Evolutionary conservation across 2,329 filamentous ascomycete species (phyloP).

Genomic region (Colletotrichum noveboracense): DNA sequence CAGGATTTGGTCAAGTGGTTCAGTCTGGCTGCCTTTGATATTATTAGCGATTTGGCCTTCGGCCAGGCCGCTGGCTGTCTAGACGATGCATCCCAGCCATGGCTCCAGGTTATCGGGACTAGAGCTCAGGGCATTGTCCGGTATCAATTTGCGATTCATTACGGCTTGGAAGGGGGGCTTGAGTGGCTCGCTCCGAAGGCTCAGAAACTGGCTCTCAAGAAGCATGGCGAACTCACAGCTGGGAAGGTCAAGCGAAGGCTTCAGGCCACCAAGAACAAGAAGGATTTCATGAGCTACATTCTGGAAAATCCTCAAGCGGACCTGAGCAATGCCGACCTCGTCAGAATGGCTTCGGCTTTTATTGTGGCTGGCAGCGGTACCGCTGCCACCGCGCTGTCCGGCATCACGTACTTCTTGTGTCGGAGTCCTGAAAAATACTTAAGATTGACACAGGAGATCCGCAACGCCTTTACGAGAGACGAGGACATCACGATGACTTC

Average conservation of each 20-base stretch:
- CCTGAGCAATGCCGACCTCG: neutral
- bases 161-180: neutral
- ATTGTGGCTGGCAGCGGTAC: slow-evolving; percentile 48
- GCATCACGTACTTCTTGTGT: slow-evolving; percentile 43
- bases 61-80: slow-evolving; percentile 47
- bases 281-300: slow-evolving; percentile 10
- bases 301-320: neutral
- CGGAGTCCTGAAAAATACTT: slow-evolving; percentile 31
- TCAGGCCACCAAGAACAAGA: neutral
- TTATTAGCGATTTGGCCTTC: slow-evolving; percentile 51
- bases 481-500: slow-evolving; percentile 29
- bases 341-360: slow-evolving; percentile 21
- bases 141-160: slow-evolving; percentile 9
- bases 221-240: neutral
- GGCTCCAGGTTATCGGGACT: slow-evolving; percentile 10
- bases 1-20: slow-evolving; percentile 36
- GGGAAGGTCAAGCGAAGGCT: slow-evolving; percentile 4
- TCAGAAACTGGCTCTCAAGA: neutral
- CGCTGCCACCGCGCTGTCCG: slow-evolving; percentile 46
- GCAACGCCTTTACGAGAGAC: slow-evolving; percentile 20
- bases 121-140: slow-evolving; percentile 1
- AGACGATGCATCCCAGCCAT: slow-evolving; percentile 24
- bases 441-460: slow-evolving; percentile 34
- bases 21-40: slow-evolving; percentile 44
- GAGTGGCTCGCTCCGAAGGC: slow-evolving; percentile 7